Evolutionary conservation across 257 asterid species (phyloP).

Genomic region (Cynanchum wilfordii): DNA sequence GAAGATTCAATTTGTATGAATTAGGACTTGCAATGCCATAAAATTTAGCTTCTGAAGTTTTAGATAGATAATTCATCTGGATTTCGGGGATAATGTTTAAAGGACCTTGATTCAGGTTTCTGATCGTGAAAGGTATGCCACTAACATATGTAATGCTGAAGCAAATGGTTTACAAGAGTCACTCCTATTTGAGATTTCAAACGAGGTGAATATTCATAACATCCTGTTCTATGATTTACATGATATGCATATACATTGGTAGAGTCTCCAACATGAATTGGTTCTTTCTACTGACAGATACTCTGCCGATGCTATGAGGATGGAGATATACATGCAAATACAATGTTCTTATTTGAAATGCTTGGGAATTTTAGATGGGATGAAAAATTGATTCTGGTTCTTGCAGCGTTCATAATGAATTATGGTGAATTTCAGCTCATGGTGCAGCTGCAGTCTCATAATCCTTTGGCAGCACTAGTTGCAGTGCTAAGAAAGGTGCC

Average conservation of each 20-base stretch:
- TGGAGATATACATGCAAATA: constrained; percentile 40
- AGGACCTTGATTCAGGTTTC: constrained; percentile 34
- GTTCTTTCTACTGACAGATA: constrained; percentile 33
- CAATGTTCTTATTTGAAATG: constrained; percentile 47
- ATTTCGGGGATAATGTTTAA: background rate
- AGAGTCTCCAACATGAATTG: constrained; percentile 8
- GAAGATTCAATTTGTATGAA: background rate
- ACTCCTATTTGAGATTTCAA: constrained; percentile 45
- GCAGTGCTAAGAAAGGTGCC: constrained; percentile 43
- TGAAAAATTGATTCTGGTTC: constrained; percentile 49
- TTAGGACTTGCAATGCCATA: background rate
- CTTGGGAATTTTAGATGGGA: constrained; percentile 58
- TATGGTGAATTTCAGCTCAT: constrained; percentile 53
- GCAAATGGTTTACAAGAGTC: constrained; percentile 36
- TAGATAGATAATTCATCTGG: background rate
- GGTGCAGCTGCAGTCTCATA: constrained; percentile 33
- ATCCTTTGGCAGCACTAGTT: constrained; percentile 38
- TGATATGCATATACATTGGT: background rate
- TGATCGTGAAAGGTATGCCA: constrained; percentile 21
- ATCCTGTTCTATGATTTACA: background rate
- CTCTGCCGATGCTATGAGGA: constrained; percentile 26
- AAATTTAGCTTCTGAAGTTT: background rate
- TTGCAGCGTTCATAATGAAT: constrained; percentile 42
- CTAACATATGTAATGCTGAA: constrained; percentile 20
- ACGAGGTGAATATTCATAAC: constrained; percentile 35